phyloP scores from a whole-genome alignment of 345 rosid genomes.

The Melaleuca quinquenervia region DNA sequence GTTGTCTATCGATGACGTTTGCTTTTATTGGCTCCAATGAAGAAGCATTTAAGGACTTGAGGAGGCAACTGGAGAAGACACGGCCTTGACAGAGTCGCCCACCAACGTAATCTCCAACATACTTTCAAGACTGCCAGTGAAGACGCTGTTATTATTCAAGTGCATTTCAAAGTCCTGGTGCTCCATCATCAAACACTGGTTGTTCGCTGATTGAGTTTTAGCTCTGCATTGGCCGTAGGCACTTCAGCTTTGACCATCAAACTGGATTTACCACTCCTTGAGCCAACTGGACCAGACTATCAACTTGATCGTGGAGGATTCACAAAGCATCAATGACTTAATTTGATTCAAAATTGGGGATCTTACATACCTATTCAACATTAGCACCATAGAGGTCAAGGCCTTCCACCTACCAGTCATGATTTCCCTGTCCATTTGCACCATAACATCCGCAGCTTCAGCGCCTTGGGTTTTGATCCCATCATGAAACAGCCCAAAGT shows the following conservation, averaged over 20 bases:
- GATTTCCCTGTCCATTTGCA: not conserved
- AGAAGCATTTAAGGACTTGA: not conserved
- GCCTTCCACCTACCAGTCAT: not conserved
- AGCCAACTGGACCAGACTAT: not conserved
- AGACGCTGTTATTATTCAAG: not conserved
- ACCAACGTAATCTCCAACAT: not conserved
- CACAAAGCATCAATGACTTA: not conserved
- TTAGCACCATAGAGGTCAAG: not conserved
- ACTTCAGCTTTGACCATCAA: not conserved
- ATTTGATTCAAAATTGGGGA: not conserved
- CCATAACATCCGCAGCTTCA: not conserved
- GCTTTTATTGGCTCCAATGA: not conserved
- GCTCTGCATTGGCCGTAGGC: not conserved
- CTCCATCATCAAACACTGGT: not conserved
- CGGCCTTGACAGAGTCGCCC: not conserved
- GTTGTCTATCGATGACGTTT: not conserved
- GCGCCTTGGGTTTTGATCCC: not conserved
- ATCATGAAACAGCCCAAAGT: not conserved
- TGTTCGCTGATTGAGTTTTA: not conserved
- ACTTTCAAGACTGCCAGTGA: not conserved
- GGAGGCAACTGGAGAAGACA: not conserved
- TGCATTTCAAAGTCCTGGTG: not conserved
- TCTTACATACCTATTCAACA: not conserved
- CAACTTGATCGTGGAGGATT: not conserved
- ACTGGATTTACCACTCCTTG: not conserved